A percentile compares a stretch with the other conserved stretches of the same genome.
Evolutionary conservation across 2,329 filamentous ascomycete genomes (phyloP).

Genomic region (Pseudonectria foliicola): DNA sequence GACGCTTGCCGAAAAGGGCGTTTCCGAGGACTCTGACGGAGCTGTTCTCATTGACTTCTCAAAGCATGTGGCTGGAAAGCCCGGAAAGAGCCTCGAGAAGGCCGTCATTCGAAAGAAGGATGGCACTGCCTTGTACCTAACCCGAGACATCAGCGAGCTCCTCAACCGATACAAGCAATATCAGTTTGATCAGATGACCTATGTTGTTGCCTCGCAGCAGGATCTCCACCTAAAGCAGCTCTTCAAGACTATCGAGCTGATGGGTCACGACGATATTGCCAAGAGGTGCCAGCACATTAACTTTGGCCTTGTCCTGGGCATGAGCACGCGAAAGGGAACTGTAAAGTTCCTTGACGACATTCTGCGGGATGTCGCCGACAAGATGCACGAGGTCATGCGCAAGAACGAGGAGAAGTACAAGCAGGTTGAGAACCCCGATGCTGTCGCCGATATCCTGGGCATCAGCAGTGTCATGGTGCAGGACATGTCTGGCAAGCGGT

Average conservation of each 20-base stretch:
- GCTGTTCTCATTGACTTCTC: slow-evolving; percentile 67
- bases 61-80: slow-evolving; percentile 58
- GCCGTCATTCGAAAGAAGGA: slow-evolving; percentile 66
- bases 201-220: slow-evolving; percentile 66
- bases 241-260: slow-evolving; percentile 68
- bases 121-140: slow-evolving; percentile 70
- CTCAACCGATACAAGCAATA: slow-evolving; percentile 56
- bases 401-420: slow-evolving; percentile 85
- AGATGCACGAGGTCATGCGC: slow-evolving; percentile 97
- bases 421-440: slow-evolving; percentile 76
- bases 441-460: slow-evolving; percentile 78
- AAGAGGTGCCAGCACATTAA: slow-evolving; percentile 66
- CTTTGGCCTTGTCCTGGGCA: slow-evolving; percentile 65
- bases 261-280: slow-evolving; percentile 61
- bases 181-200: slow-evolving; percentile 73
- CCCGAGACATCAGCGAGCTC: slow-evolving; percentile 70
- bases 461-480: slow-evolving; percentile 97
- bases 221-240: slow-evolving; percentile 67
- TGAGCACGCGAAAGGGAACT: slow-evolving; percentile 65
- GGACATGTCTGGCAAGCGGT: slow-evolving; percentile 94
- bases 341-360: slow-evolving; percentile 58
- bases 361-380: slow-evolving; percentile 67
- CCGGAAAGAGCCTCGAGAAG: slow-evolving; percentile 62
- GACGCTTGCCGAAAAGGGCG: slow-evolving; percentile 54
- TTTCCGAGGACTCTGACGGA: slow-evolving; percentile 64